Percentiles rank a stretch among this genome's conserved stretches.
Evolutionary conservation across 225 moss, liverwort and hornwort species (phyloP).

Genomic region (Anthoceros angustus): DNA sequence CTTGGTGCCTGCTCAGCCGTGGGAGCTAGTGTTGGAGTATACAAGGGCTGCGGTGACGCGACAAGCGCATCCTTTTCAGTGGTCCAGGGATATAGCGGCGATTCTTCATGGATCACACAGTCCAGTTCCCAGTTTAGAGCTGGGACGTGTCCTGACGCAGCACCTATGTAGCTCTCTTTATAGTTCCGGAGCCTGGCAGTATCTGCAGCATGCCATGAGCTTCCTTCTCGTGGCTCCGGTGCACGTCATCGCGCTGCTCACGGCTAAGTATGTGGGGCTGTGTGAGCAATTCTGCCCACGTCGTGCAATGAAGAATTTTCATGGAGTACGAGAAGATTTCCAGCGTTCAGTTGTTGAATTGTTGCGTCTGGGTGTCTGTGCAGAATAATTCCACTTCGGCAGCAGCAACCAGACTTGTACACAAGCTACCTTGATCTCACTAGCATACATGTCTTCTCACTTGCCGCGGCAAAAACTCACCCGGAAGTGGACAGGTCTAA

Average conservation of each 20-base stretch:
- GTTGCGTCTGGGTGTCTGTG: constrained; percentile 5
- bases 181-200: constrained; percentile 36
- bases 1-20: constrained; percentile 12
- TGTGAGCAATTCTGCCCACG: too few species aligned
- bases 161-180: constrained; percentile 24
- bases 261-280: constrained; percentile 20
- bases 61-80: constrained; percentile 45
- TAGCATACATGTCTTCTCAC: constrained; percentile 40
- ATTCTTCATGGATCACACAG: constrained; percentile 33
- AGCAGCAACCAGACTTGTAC: constrained; percentile 77
- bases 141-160: constrained; percentile 40
- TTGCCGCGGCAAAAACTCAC: constrained; percentile 37
- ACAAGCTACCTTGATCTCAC: constrained; percentile 52
- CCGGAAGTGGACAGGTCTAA: constrained; percentile 57
- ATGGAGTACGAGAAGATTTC: too few species aligned
- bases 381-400: constrained; percentile 65
- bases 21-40: constrained; percentile 42
- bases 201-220: constrained; percentile 55
- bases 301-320: too few species aligned
- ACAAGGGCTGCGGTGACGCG: constrained; percentile 47
- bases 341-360: too few species aligned
- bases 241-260: constrained; percentile 43
- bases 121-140: constrained; percentile 58
- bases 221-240: constrained; percentile 34
- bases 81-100: constrained; percentile 47